These are phyloP conservation scores for Umbelopsis vinacea DNA, from an alignment of 192 early-diverging fungal genomes.

Conservation along the genomic window DNA sequence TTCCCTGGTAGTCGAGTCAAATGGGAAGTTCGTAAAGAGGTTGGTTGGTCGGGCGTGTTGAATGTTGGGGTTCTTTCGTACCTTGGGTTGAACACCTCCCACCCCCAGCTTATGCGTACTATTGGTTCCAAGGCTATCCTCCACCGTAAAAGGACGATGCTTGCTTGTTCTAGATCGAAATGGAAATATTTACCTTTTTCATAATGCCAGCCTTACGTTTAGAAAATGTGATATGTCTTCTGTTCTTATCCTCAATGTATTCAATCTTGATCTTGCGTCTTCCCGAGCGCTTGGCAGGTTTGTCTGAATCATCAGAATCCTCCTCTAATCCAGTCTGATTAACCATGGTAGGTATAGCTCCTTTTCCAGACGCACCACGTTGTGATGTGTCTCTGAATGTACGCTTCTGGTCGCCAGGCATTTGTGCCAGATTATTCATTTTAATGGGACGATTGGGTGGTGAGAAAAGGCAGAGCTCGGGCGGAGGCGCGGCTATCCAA, in stretches of 20 bases:
- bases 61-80: too few relatives aligned
- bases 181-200: constrained; percentile 77
- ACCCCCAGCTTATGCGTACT: too few relatives aligned
- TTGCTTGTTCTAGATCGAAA: constrained; percentile 20
- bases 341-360: constrained; percentile 3
- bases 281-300: constrained; percentile 70
- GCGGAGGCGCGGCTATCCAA: constrained; percentile 23
- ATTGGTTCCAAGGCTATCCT: not conserved
- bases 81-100: too few relatives aligned
- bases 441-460: constrained; percentile 11
- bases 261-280: constrained; percentile 96
- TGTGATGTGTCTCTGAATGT: constrained; percentile 21
- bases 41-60: too few relatives aligned
- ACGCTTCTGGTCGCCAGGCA: constrained; percentile 15
- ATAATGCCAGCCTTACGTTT: constrained; percentile 96
- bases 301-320: constrained; percentile 50
- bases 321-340: constrained; percentile 43
- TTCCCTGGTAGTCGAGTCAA: not conserved
- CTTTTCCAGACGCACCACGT: constrained; percentile 15
- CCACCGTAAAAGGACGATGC: constrained; percentile 21
- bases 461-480: constrained; percentile 23
- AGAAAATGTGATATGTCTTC: constrained; percentile 91
- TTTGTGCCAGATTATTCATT: constrained; percentile 24
- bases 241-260: constrained; percentile 90
- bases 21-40: too few relatives aligned